These are phyloP conservation scores for Carex arenaria DNA, from an alignment of 202 grass and related monocot species.

Conservation along the genomic window DNA sequence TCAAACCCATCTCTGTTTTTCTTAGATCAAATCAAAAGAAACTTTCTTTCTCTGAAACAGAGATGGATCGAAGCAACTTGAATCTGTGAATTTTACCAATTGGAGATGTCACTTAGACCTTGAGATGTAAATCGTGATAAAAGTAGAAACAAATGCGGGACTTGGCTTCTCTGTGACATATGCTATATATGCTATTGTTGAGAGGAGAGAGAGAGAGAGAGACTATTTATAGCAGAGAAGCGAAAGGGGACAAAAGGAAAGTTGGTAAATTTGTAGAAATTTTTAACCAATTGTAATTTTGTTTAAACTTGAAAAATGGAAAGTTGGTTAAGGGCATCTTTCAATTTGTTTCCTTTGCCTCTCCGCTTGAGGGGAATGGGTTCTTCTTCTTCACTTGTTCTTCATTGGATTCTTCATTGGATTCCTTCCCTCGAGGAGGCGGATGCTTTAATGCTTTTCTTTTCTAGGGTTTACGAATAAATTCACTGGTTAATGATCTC, in stretches of 20 bases:
- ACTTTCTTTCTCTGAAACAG: neutral
- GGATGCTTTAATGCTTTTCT: neutral
- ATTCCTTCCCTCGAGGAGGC: neutral
- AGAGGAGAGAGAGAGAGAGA: neutral
- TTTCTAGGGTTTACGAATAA: neutral
- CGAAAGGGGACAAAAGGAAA: neutral
- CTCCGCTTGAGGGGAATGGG: neutral
- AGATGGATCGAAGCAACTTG: neutral
- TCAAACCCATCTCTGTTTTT: conserved; percentile 34
- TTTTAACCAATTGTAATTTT: neutral
- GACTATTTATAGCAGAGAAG: neutral
- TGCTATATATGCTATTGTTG: neutral
- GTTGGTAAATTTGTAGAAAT: neutral
- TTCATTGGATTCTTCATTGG: too few relatives aligned
- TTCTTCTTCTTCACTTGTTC: neutral
- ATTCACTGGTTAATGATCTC: neutral
- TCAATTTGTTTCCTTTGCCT: neutral
- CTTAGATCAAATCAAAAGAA: neutral
- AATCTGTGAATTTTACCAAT: neutral
- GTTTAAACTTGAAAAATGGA: neutral
- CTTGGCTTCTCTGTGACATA: conserved; percentile 23
- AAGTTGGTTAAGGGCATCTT: neutral
- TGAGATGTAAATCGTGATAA: too few relatives aligned
- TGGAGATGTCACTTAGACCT: neutral
- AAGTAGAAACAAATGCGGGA: conserved; percentile 8